These are phyloP conservation scores for Ogataea corticis DNA, from an alignment of 805 yeast species.

Conservation along the genomic window DNA sequence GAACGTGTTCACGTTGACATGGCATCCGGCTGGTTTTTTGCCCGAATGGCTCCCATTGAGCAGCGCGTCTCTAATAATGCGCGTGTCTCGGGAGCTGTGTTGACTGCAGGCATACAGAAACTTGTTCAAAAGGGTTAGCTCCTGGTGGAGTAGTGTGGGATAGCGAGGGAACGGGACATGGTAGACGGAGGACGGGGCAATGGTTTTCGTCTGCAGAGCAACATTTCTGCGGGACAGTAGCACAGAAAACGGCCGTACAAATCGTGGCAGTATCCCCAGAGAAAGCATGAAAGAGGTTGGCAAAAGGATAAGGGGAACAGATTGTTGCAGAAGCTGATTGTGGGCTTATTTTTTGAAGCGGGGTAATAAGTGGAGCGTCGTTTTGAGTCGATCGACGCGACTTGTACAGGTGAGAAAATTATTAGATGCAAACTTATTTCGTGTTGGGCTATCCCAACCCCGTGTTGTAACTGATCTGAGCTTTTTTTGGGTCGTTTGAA, in stretches of 20 bases:
- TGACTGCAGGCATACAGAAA: background rate
- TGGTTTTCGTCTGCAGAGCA: background rate
- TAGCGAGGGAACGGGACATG: background rate
- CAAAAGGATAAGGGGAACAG: background rate
- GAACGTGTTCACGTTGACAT: background rate
- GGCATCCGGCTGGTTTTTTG: background rate
- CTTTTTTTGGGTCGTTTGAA: no score
- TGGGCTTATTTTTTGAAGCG: slow-evolving; percentile 5
- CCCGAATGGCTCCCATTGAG: background rate
- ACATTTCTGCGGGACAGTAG: background rate
- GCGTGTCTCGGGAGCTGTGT: background rate
- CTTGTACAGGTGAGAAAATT: no score
- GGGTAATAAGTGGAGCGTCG: background rate
- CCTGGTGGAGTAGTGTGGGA: background rate
- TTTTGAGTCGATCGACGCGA: background rate
- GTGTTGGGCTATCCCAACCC: no score
- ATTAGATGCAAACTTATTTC: no score
- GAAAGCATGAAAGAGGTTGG: background rate
- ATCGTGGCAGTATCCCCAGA: background rate
- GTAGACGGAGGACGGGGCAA: background rate
- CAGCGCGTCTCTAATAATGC: background rate
- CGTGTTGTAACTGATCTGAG: no score
- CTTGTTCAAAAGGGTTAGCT: slow-evolving; percentile 1
- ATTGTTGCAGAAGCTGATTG: background rate
- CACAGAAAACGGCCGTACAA: background rate